Evolutionary conservation across 495 filamentous ascomycete species (phyloP).

Genomic region (Penicillium lividum): DNA sequence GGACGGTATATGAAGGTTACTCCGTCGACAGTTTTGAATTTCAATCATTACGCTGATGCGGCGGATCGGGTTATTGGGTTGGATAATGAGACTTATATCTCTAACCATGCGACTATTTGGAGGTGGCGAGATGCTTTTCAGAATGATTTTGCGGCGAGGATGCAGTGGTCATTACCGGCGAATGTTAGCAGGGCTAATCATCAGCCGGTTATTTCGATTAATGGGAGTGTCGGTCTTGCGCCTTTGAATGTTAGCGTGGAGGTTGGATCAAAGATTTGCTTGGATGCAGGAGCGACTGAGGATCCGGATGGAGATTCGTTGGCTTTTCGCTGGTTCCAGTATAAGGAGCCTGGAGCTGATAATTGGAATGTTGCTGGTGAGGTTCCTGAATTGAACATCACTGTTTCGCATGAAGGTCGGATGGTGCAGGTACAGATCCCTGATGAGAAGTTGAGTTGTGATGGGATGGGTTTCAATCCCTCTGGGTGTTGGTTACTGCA

Average conservation of each 20-base stretch:
- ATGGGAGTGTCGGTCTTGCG: constrained; percentile 31
- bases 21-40: constrained; percentile 10
- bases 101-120: constrained; percentile 53
- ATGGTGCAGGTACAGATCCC: constrained; percentile 38
- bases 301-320: constrained; percentile 43
- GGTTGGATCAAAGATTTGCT: constrained; percentile 33
- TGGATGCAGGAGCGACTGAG: constrained; percentile 43
- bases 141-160: constrained; percentile 52
- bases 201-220: constrained; percentile 42
- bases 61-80: constrained; percentile 41
- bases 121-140: constrained; percentile 53
- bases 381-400: constrained; percentile 37
- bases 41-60: constrained; percentile 40
- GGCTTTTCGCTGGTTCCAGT: constrained; percentile 51
- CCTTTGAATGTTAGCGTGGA: constrained; percentile 36
- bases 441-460: constrained; percentile 31
- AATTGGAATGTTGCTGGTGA: constrained; percentile 41
- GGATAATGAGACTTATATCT: constrained; percentile 35
- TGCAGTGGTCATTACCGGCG: constrained; percentile 45
- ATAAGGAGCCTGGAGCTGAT: constrained; percentile 35
- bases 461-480: constrained; percentile 22
- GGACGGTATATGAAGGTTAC: constrained; percentile 36
- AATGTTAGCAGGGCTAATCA: constrained; percentile 38
- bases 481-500: constrained; percentile 29
- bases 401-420: constrained; percentile 24